Percentiles rank a stretch among this genome's conserved stretches.
phyloP scores from a whole-genome alignment of 345 rosid genomes.

The Draba incana region DNA sequence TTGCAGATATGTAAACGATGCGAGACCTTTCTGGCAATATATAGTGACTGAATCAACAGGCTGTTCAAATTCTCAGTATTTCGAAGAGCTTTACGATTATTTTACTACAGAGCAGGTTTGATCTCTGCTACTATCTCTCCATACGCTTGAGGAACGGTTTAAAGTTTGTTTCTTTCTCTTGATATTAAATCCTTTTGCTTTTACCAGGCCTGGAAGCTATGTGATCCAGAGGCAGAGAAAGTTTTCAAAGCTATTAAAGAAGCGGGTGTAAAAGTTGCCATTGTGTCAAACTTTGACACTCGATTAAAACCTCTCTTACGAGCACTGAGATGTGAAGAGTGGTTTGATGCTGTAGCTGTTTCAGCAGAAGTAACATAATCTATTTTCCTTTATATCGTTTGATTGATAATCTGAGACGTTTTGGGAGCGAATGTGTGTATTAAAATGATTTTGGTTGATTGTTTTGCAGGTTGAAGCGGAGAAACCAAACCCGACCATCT shows the following conservation, averaged over 20 bases:
- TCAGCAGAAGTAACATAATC: conserved; percentile 82
- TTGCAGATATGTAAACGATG: conserved; percentile 89
- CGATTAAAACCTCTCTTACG: conserved; percentile 81
- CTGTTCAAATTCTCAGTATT: conserved; percentile 81
- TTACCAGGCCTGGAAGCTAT: conserved; percentile 92
- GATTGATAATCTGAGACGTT: conserved; percentile 10
- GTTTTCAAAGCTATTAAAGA: conserved; percentile 77
- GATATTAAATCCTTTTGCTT: conserved; percentile 1
- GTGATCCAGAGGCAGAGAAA: conserved; percentile 89
- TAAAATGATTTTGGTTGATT: conserved; percentile 23
- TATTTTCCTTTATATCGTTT: conserved; percentile 4
- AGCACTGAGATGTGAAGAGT: conserved; percentile 82
- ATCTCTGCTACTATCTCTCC: background rate
- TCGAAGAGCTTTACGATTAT: conserved; percentile 89
- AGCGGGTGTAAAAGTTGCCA: conserved; percentile 84
- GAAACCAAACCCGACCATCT: conserved; percentile 96
- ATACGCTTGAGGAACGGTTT: conserved; percentile 6
- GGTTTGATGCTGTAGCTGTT: conserved; percentile 98
- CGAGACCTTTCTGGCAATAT: conserved; percentile 92
- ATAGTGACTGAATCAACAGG: conserved; percentile 93
- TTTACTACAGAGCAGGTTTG: conserved; percentile 81
- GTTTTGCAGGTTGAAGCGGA: conserved; percentile 81
- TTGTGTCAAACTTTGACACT: conserved; percentile 97
- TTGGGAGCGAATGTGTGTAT: background rate
- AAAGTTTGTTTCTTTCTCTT: conserved; percentile 18